Conservation (phyloP, 2,329 filamentous ascomycete species). For the Monosporascus sp. region DNA sequence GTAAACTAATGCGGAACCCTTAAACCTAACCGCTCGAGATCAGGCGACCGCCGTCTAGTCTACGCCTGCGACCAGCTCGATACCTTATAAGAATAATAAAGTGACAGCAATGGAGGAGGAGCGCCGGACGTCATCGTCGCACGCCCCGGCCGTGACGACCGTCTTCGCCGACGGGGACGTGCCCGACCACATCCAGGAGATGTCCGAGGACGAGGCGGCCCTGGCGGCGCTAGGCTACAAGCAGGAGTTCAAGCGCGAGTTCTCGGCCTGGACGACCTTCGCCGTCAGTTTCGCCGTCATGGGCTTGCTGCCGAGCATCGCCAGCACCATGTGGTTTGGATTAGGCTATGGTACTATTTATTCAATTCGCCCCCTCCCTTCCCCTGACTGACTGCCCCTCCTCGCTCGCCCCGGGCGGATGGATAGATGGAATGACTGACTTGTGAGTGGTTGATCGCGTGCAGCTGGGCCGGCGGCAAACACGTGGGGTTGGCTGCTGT, state of each 20-base stretch:
- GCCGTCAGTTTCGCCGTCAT: slow-evolving; percentile 70
- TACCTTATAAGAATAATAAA: background rate
- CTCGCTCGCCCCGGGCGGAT: background rate
- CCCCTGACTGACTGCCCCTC: background rate
- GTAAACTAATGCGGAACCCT: too few species aligned
- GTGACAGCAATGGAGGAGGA: background rate
- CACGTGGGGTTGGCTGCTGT: slow-evolving; percentile 72
- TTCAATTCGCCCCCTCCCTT: background rate
- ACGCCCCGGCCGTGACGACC: slow-evolving; percentile 19
- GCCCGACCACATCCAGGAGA: slow-evolving; percentile 21
- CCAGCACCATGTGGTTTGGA: slow-evolving; percentile 66
- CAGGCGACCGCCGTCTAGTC: too few species aligned
- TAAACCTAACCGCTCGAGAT: too few species aligned
- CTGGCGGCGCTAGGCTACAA: slow-evolving; percentile 55
- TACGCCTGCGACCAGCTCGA: too few species aligned
- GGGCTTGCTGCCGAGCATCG: slow-evolving; percentile 65
- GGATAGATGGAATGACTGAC: slow-evolving; percentile 42
- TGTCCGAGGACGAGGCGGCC: slow-evolving; percentile 49
- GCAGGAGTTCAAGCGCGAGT: slow-evolving; percentile 55
- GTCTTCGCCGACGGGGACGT: slow-evolving; percentile 21
- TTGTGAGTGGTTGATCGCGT: background rate
- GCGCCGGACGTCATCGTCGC: slow-evolving; percentile 2
- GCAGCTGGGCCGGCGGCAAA: slow-evolving; percentile 44
- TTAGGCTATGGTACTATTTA: slow-evolving; percentile 37
- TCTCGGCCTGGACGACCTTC: slow-evolving; percentile 69